Conservation (phyloP, 352 stramenopile genomes). For the Plasmopara viticola region DNA sequence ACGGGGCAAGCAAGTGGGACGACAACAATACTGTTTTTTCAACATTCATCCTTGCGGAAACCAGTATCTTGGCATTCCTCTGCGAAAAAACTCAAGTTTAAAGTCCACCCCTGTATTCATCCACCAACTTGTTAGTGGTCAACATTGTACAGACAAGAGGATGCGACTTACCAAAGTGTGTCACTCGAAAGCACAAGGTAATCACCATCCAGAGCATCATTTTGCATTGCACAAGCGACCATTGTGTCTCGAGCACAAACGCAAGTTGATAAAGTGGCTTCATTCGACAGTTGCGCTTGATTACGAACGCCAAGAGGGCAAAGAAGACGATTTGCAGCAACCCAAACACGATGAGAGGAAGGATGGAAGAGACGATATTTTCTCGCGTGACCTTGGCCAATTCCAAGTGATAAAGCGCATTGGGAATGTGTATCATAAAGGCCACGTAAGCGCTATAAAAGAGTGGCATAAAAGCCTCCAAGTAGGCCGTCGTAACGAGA, state of each 20-base stretch:
- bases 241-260: constrained; percentile 6
- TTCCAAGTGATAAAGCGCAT: constrained; percentile 7
- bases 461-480: constrained; percentile 8
- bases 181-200: constrained; percentile 8
- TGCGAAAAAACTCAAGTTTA: constrained; percentile 6
- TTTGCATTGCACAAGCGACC: constrained; percentile 7
- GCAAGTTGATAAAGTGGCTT: constrained; percentile 2
- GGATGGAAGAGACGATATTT: neutral
- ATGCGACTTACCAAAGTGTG: constrained; percentile 4
- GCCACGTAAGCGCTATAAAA: constrained; percentile 8
- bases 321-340: constrained; percentile 3
- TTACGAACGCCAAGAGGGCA: neutral
- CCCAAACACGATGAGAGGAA: constrained; percentile 5
- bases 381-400: constrained; percentile 2
- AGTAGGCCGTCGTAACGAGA: constrained; percentile 5
- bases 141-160: neutral
- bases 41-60: constrained; percentile 1
- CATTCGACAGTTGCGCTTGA: constrained; percentile 2
- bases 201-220: constrained; percentile 10
- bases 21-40: neutral
- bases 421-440: constrained; percentile 4
- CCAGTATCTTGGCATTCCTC: constrained; percentile 1
- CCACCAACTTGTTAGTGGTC: neutral
- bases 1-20: too few relatives aligned
- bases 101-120: neutral